Evolutionary conservation across 2,329 filamentous ascomycete species (phyloP).

Genomic region (Pyrenophora tritici-repentis): DNA sequence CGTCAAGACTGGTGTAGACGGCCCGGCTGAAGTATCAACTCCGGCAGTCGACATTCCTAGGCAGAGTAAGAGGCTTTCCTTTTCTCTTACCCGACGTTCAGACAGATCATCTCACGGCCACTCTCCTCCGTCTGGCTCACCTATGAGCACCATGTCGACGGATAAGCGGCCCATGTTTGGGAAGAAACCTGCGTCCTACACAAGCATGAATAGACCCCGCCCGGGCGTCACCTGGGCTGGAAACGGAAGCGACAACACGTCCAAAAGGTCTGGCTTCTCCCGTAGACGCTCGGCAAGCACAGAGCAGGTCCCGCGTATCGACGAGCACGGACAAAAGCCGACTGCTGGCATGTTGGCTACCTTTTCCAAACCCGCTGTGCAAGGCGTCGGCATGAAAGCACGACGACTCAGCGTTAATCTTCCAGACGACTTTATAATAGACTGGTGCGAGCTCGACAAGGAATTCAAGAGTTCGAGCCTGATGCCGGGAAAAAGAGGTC

Average conservation of each 20-base stretch:
- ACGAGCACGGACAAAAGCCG: conserved; percentile 31
- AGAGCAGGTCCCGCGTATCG: conserved; percentile 37
- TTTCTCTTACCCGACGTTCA: conserved; percentile 47
- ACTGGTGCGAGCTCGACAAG: conserved; percentile 68
- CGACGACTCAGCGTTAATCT: conserved; percentile 75
- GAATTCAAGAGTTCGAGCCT: conserved; percentile 72
- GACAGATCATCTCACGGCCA: conserved; percentile 45
- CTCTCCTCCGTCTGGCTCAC: conserved; percentile 47
- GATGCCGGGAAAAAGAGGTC: conserved; percentile 72
- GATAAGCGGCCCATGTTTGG: conserved; percentile 18
- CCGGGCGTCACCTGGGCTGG: conserved; percentile 40
- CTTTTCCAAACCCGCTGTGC: conserved; percentile 58
- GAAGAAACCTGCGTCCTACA: conserved; percentile 36
- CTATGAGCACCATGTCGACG: conserved; percentile 40
- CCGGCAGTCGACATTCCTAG: conserved; percentile 32
- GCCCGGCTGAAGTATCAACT: conserved; percentile 28
- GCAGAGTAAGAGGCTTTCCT: conserved; percentile 39
- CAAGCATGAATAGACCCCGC: conserved; percentile 34
- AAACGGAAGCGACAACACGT: conserved; percentile 20
- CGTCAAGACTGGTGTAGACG: conserved; percentile 39
- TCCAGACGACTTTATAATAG: conserved; percentile 74
- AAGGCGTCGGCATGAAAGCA: conserved; percentile 76
- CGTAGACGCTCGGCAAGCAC: conserved; percentile 46
- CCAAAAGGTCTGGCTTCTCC: conserved; percentile 29
- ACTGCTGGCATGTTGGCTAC: conserved; percentile 43